Evolutionary conservation across 768 basidiomycete species (phyloP).

Genomic region (Boletus vinaceobasis): DNA sequence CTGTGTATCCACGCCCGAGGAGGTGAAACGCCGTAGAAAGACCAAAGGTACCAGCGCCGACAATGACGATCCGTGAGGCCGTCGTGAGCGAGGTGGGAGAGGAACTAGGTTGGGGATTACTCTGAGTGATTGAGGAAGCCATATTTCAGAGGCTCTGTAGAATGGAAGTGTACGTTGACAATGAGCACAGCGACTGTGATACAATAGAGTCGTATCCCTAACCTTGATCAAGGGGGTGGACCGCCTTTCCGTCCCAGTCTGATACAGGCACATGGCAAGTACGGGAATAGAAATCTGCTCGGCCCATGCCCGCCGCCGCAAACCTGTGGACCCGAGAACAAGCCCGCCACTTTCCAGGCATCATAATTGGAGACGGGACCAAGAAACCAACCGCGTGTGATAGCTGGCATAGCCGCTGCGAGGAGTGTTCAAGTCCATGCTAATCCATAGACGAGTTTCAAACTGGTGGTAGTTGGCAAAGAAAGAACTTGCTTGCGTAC

Average conservation of each 20-base stretch:
- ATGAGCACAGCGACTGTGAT: background rate
- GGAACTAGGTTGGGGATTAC: background rate
- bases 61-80: conserved; percentile 44
- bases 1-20: conserved; percentile 59
- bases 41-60: conserved; percentile 86
- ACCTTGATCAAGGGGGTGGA: background rate
- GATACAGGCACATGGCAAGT: background rate
- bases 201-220: background rate
- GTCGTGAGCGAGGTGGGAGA: background rate
- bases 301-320: background rate
- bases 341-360: background rate
- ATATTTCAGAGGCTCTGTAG: background rate
- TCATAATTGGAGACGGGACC: background rate
- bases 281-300: background rate
- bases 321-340: background rate
- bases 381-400: too few relatives aligned
- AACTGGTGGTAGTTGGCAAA: too few relatives aligned
- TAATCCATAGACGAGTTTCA: too few relatives aligned
- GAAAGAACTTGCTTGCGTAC: too few relatives aligned
- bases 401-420: too few relatives aligned
- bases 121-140: background rate
- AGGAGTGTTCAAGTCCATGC: too few relatives aligned
- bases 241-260: background rate
- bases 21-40: conserved; percentile 83
- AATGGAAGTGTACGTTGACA: too few relatives aligned